These are phyloP conservation scores for Globisporangium mamillatum DNA, from an alignment of 352 stramenopile species.

Conservation along the genomic window DNA sequence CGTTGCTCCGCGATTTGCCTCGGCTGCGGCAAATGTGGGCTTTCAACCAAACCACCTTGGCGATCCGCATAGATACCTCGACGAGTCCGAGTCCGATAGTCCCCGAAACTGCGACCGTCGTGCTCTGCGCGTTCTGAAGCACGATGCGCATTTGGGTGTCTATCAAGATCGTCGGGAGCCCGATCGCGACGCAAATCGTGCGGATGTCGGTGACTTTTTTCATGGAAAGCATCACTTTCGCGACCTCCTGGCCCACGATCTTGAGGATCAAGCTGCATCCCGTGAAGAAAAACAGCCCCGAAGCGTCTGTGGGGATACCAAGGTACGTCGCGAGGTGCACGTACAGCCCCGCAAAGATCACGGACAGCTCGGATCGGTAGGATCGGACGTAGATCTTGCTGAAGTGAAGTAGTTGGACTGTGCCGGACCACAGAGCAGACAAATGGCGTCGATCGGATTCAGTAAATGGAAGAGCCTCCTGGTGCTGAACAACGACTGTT, in stretches of 20 bases:
- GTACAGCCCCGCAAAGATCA: conserved; percentile 42
- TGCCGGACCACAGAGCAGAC: not conserved
- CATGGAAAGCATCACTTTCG: conserved; percentile 25
- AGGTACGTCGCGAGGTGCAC: conserved; percentile 48
- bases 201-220: conserved; percentile 33
- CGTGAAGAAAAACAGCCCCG: conserved; percentile 16
- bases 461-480: too few relatives aligned
- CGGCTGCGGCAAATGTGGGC: not conserved
- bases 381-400: not conserved
- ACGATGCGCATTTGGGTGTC: conserved; percentile 41
- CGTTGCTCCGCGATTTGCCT: not conserved
- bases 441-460: not conserved
- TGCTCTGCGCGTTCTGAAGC: conserved; percentile 25
- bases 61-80: conserved; percentile 25
- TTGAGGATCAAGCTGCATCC: conserved; percentile 32
- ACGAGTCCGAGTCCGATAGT: conserved; percentile 24
- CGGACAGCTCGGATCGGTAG: conserved; percentile 18
- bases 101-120: conserved; percentile 19
- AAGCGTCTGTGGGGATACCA: not conserved
- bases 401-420: not conserved
- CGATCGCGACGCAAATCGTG: conserved; percentile 38
- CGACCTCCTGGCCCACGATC: conserved; percentile 30
- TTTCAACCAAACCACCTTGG: conserved; percentile 15
- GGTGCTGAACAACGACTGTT: not conserved
- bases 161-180: conserved; percentile 36